Base-by-base conservation (phyloP, 2,329 filamentous ascomycete genomes). In the Fusarium xylarioides region DNA sequence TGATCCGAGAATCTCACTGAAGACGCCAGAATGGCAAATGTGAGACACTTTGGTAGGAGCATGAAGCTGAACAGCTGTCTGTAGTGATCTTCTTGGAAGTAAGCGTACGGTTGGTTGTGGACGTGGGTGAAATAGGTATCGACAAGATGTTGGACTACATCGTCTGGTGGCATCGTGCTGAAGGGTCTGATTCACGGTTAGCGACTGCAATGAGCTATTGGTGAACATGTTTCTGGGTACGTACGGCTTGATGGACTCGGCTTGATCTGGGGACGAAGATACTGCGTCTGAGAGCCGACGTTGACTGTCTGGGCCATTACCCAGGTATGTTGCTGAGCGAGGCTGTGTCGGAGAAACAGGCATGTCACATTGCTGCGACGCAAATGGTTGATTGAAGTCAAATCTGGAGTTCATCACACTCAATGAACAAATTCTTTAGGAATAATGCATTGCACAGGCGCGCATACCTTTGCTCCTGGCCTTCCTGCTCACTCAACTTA, bases 181-280 rank as follows among this genome's bases (percentile, higher is more conserved):
- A 55, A 55, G 11, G 37, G 53, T 10, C 52, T 55, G 3, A 0
- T 4, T 15, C 1, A 4, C 8, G 26, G 11, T 55, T 4, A 55
- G 5, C 0, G 16, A 15, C 2, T 4, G 4, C 0, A n/a, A 12
- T 15, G 5, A 21, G 11, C 0, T 18, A 2, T 0, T 3, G 11
- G 37, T 5, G 3, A 3, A 3, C 5, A 5, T 3, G 2, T 15
- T 7, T 42, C 0, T 11, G 14, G 5, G 8, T 2, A 12, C 34
- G 18, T 15, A 52, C 49, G 49, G 18, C 1, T 32, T 26, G 11
- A 50, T 9, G 16, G 49, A 7, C 4, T 21, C 49, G 9, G 21
- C 1, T 37, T 52, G 52, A 12, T 55, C 26, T 32, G 21, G 19
- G 4, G 34, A 21, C 9, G 21, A 23, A 7, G 30, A 32, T 18